Base-by-base conservation (phyloP, 2,329 filamentous ascomycete genomes). In the Colletotrichum incanum region DNA sequence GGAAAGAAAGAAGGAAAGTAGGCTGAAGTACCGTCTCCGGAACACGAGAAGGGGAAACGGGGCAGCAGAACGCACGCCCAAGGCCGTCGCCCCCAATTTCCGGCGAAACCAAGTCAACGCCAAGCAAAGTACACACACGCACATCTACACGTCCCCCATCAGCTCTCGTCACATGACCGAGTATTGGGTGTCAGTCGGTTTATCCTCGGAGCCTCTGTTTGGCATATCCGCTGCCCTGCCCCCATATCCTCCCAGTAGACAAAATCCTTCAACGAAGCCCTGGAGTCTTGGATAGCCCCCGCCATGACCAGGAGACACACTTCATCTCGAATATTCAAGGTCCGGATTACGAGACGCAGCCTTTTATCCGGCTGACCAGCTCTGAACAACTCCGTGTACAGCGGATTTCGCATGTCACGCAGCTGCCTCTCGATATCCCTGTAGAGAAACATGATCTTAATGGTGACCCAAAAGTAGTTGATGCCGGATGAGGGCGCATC, bases 381-480 rank as follows among this genome's bases (percentile, higher is more conserved):
- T 56, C 28, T 34, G 34, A 12, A 23, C 12, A 14, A 6, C 5
- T 31, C 23, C 45, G 28, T 37, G 34, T 60, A 66, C 54, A 79
- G 65, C 11, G 74, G 76, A n/a, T 82, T 80, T 3, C 75, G 67
- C 4, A 72, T 26, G 26, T 72, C 28, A 3, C 72, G 68, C 34
- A 84, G 73, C 39, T 76, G 55, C 0, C 71, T 58, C 61, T 84
- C 80, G 14, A 84, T 75, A 11, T 60, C 26, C 0, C 18, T 20
- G 34, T 81, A 83, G 0, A 76, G 37, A 4, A 75, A 43, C 55
- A 81, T 59, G 14, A 81, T 75, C 7, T 43, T 26, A 0, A 50
- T 50, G 4, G 77, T 78, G 1, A 79, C 74, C 60, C 67, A 78
- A 12, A 81, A 20, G 52, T 81, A 84, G 73, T 84, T 84, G 6